Percentiles rank a stretch among this genome's conserved stretches.
Evolutionary conservation across 108 stramenopile genomes (phyloP).

Genomic region (Cyclotella distinguenda): DNA sequence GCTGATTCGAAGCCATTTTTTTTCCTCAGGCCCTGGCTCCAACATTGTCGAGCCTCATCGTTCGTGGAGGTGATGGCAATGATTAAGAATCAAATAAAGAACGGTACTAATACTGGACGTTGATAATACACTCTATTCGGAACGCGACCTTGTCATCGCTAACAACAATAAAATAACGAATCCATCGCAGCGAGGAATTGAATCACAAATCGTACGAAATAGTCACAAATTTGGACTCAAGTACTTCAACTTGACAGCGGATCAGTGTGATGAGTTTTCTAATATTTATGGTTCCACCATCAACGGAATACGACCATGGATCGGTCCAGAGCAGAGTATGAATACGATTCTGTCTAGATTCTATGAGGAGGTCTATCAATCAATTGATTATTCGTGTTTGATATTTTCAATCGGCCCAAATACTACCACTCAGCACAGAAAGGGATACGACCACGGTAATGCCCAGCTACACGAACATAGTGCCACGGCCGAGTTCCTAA

Average conservation of each 20-base stretch:
- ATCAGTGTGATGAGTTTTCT: constrained; percentile 66
- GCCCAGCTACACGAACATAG: constrained; percentile 23
- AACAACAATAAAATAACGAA: neutral
- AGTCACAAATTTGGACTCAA: constrained; percentile 62
- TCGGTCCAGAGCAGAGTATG: constrained; percentile 25
- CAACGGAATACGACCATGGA: constrained; percentile 70
- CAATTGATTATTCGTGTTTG: constrained; percentile 58
- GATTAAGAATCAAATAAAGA: constrained; percentile 3
- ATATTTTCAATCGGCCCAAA: constrained; percentile 12
- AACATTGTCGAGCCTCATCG: neutral
- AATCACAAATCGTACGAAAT: constrained; percentile 72
- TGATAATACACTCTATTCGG: constrained; percentile 82
- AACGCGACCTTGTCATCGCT: constrained; percentile 30
- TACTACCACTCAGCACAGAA: constrained; percentile 16
- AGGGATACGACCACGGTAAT: constrained; percentile 66
- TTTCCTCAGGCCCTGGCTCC: too few species aligned
- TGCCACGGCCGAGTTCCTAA: constrained; percentile 31
- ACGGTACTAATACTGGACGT: constrained; percentile 61
- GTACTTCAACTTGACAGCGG: constrained; percentile 53
- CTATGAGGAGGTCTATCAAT: constrained; percentile 62
- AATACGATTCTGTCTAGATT: constrained; percentile 49
- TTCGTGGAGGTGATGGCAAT: neutral
- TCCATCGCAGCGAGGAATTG: constrained; percentile 51
- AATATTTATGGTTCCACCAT: constrained; percentile 75
- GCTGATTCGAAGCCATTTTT: too few species aligned